A percentile compares a stretch with the other conserved stretches of the same genome.
Evolutionary conservation across 148 eudicot species (phyloP).

Genomic region (Rhododendron ovatum): DNA sequence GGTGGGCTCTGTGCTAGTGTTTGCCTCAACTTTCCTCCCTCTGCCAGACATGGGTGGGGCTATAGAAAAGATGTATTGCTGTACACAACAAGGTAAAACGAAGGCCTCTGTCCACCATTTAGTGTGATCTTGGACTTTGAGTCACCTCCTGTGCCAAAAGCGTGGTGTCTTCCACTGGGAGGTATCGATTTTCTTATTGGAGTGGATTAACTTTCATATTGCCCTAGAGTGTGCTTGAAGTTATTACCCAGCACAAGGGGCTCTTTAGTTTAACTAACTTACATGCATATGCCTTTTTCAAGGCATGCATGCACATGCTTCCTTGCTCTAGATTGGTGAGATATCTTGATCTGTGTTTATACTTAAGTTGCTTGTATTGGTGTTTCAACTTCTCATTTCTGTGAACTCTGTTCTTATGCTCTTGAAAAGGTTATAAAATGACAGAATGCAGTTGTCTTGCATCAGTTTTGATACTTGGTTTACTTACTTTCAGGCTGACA

Average conservation of each 20-base stretch:
- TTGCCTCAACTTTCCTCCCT: not conserved
- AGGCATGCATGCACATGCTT: not conserved
- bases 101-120: not conserved
- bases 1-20: not conserved
- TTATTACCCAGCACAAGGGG: not conserved
- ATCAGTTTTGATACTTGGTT: constrained; percentile 5
- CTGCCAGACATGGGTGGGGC: not conserved
- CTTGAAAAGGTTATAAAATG: not conserved
- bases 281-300: not conserved
- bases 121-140: not conserved
- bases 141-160: not conserved
- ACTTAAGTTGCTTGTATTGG: not conserved
- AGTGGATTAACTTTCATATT: not conserved
- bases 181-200: not conserved
- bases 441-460: not conserved
- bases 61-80: not conserved
- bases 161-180: not conserved
- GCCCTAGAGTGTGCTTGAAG: not conserved
- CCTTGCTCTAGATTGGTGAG: not conserved
- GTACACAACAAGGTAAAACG: not conserved
- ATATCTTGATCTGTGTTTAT: not conserved
- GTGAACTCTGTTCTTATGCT: not conserved
- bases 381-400: not conserved
- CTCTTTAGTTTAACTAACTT: not conserved
- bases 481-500: constrained; percentile 64